phyloP scores from a whole-genome alignment of 1,139 yeast genomes.

The Suhomyces bokatorum region DNA sequence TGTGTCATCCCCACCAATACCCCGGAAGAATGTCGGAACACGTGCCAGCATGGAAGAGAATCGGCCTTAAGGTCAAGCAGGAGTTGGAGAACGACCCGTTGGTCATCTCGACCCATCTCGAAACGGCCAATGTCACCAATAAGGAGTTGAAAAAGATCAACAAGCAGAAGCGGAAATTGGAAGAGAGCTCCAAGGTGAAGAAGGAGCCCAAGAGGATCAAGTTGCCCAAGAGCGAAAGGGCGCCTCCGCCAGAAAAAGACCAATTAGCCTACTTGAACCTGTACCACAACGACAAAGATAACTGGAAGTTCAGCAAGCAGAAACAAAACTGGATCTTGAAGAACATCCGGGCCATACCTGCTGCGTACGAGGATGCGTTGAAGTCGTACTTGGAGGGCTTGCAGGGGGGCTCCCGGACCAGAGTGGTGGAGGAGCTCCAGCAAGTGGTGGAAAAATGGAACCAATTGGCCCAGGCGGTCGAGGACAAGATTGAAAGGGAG shows the following conservation, averaged over 20 bases:
- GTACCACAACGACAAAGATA: slow-evolving; percentile 56
- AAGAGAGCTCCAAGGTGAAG: slow-evolving; percentile 29
- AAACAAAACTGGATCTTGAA: slow-evolving; percentile 91
- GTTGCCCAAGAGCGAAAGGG: slow-evolving; percentile 70
- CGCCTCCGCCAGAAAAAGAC: slow-evolving; percentile 78
- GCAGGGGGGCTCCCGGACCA: slow-evolving; percentile 69
- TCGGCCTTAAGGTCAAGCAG: slow-evolving; percentile 65
- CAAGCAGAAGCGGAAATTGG: slow-evolving; percentile 34
- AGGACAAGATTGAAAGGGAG: slow-evolving; percentile 38
- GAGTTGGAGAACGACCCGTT: slow-evolving; percentile 42
- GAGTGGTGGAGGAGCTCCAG: slow-evolving; percentile 56
- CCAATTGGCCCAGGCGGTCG: slow-evolving; percentile 42
- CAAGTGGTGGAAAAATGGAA: slow-evolving; percentile 60
- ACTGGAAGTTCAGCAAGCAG: slow-evolving; percentile 93
- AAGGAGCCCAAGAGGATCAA: slow-evolving; percentile 76
- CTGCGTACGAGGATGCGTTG: slow-evolving; percentile 56
- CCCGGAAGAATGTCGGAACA: slow-evolving; percentile 19
- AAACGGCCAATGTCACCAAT: slow-evolving; percentile 46
- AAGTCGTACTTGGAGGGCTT: slow-evolving; percentile 62
- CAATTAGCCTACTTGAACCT: slow-evolving; percentile 75
- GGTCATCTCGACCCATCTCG: slow-evolving; percentile 42
- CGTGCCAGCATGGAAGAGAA: slow-evolving; percentile 90
- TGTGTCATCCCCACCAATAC: neutral
- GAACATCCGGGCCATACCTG: slow-evolving; percentile 59
- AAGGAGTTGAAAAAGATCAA: slow-evolving; percentile 50